Base-by-base conservation (phyloP, 2,329 filamentous ascomycete genomes). In the Purpureocillium lavendulum region DNA sequence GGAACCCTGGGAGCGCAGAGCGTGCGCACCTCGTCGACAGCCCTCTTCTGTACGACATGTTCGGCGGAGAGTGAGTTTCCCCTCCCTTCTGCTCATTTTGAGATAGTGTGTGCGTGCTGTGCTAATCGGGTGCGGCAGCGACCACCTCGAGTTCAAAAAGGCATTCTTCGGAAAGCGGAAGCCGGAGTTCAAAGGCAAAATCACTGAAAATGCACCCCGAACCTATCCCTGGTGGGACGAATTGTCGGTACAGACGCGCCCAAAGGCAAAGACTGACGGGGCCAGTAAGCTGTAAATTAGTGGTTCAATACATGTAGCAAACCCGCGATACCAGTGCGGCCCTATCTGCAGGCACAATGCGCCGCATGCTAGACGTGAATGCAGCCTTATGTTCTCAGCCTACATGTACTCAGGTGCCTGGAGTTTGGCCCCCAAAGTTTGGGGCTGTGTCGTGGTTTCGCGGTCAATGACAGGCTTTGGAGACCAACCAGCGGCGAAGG, bases 21-120 rank as follows among this genome's bases (percentile, higher is more conserved):
- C 15, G 29, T 1, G 38, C 43, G 2, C 40, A 43, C 15, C 16
- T 45, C 3, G 30, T 45, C 5, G 43, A 45, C 11, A 41, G 38
- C 31, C 15, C 28, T 10, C 40, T 42, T 5, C 21, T 42, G 2
- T 42, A 42, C 26, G 40, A 42, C 29, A 30, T 30, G 29, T 30
- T 30, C 13, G 29, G 29, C 6, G 29, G 29, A 30, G 6, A 14
- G 29, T 30, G 29, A 12, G 29, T 30, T 26, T 10, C 21, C 21
- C 21, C 10, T 5, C 21, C 21, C 10, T 5, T 10, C 21, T 26
- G 21, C 10, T 10, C 6, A 26, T 6, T 26, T 26, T 5, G 10
- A 26, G 21, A 26, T 30, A 12, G 5, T 30, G 29, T 6, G 13
- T 14, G 29, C 29, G 6, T 4, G 12, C 7, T 30, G 11, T 30